Conservation (phyloP, 305 asterid species). For the Fraxinus baroniana region DNA sequence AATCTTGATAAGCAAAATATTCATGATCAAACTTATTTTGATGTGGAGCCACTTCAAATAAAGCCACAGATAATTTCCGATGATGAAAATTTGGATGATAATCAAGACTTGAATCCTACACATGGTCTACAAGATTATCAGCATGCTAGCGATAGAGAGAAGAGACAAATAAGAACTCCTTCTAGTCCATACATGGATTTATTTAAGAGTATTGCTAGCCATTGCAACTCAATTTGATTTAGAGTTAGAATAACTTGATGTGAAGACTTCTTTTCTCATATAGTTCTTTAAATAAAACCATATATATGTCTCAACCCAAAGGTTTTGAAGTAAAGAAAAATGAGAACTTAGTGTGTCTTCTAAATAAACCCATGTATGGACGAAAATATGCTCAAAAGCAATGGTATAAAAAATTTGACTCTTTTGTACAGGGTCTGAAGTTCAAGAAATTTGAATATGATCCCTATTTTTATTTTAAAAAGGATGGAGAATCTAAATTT, state of each 20-base stretch:
- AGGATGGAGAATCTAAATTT: no score
- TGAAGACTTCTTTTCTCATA: no score
- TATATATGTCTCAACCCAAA: no score
- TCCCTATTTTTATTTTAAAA: no score
- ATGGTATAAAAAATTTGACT: background rate
- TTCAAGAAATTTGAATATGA: background rate
- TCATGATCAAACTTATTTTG: background rate
- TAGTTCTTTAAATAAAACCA: no score
- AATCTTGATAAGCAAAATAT: no score
- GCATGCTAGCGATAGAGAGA: background rate
- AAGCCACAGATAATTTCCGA: no score
- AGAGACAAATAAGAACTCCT: background rate
- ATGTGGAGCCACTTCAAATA: no score
- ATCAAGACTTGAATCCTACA: no score
- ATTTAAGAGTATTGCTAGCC: no score
- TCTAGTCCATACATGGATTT: no score
- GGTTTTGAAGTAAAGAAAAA: background rate
- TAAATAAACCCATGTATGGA: background rate
- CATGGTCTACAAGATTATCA: background rate
- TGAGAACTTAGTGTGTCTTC: background rate
- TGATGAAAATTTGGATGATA: background rate
- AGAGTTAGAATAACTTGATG: background rate
- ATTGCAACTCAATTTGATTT: background rate
- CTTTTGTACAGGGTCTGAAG: background rate
- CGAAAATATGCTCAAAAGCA: accelerated